Base-by-base conservation (phyloP, 768 basidiomycete genomes). In the Leccinellum albellum region DNA sequence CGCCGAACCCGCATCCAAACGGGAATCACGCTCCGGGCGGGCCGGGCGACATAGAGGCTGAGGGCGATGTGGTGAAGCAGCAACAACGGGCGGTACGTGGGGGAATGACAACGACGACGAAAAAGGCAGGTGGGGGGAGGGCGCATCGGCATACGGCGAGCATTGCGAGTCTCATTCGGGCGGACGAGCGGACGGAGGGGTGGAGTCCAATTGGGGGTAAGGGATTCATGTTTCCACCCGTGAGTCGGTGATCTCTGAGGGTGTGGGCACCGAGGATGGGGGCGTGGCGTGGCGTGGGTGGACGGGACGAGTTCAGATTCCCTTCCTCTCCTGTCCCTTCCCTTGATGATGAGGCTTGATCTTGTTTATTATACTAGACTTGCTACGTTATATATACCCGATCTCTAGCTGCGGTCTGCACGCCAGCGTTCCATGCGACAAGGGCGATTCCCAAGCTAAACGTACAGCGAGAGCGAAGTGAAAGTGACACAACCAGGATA, bases 131-230 rank as follows among this genome's bases (percentile, higher is more conserved):
- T 45, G 44, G 44, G 21, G 42, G 20, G 3, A 78, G 78, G 61
- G 79, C 76, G 29, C 91, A 92, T 70, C 75, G 82, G 33, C 91
- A 92, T 67, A 92, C 90, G 2, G 91, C 91, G 21, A 90, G 87
- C 61, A 93, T 93, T 60, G 89, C 86, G 13, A 91, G 88, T 66
- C 72, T 92, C 57, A 90, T 92, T 54, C 78, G 89, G 9, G 82
- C 86, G 5, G 88, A 90, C 37, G 88, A 92, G 64, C 73, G 88
- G 23, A 55, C 88, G 65, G 91, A 90, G 62, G 89, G 87, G 2
- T 91, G 89, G 90, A 90, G 88, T 70, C 86, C 88, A 6, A 85
- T 89, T 54, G 63, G 78, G 67, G 78, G 75, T 26, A 75, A 78
- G 50, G 73, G 76, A 0, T 87, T 89, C 59, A 75, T 73, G 31